Base-by-base conservation (phyloP, 306 rosid genomes). In the Prosopis cineraria region DNA sequence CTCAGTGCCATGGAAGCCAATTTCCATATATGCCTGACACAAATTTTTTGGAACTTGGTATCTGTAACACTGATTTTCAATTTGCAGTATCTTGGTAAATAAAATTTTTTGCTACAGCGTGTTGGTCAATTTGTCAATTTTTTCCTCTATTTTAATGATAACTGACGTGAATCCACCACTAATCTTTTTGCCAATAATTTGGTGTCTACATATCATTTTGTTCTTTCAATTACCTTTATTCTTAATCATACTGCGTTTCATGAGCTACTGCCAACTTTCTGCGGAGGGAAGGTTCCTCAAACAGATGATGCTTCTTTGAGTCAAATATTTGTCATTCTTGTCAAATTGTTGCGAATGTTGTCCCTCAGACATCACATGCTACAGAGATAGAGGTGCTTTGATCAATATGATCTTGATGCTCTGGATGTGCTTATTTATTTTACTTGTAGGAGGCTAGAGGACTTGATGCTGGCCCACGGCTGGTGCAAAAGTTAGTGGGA, bases 391-490 rank as follows among this genome's bases (percentile, higher is more conserved):
- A 77, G 44, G 31, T 13, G 59, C 39, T 55, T 48, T 63, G 75
- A 69, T 74, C 16, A 39, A 10, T 50, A 69, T 41, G 43, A 74
- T 75, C 56, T 55, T 70, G 65, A 65, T 78, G 47, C 74, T 72
- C 71, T 77, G 44, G 53, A 60, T 50, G 31, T 34, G 44, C 31
- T 19, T 34, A 31, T 62, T 63, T 76, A 76, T 64, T 73, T 81
- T 69, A 27, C 65, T 65, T 78, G 60, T 84, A 95, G 98, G 97
- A 95, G 83, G 98, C 98, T 60, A 91, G 98, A 86, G 98, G 98
- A 73, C 98, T 95, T 53, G 98, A 92, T 86, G 98, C 98, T 12
- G 98, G 98, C 63, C 98, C 98, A 34, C 89, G 97, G 44, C 83
- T 92, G 6, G 97, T 91, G 75, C 88, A 95, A 79, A 95, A 89